Base-by-base conservation (phyloP, 345 rosid species). In the Corchorus capsularis region DNA sequence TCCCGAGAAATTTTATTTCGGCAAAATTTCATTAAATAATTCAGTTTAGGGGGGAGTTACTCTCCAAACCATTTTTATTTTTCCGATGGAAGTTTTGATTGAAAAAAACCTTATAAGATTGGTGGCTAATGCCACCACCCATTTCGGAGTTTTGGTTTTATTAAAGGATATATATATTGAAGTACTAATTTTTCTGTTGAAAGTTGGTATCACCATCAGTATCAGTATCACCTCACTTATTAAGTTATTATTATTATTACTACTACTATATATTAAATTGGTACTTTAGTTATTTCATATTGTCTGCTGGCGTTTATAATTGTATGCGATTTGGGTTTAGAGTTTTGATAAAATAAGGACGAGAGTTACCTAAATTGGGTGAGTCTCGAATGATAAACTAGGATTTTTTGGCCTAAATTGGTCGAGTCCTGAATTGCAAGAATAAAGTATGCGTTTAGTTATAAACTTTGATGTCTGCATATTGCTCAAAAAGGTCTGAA, bases 1-100 rank as follows among this genome's bases (percentile, higher is more conserved):
- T 46, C 52, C 5, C 12, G 85, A 83, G 81, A 72, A 49, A 78
- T 74, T 76, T 27, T 82, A 63, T 72, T 39, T 72, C 72, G 79
- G 85, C 80, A 20, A 77, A 77, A 16, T 76, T 83, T 63, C 60
- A 67, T 79, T 64, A 70, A 83, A 88, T 85, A 83, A 89, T 86
- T 82, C 79, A 79, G 69, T 60, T 76, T 80, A 72, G 49, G 63
- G 55, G 86, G 79, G 77, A 68, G 57, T 69, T 52, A 8, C 72
- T 73, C 81, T 80, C 84, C 16, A 73, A 62, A 73, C 69, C 16
- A 34, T 73, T 66, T 60, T 63, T 76, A 57, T 45, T 71, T 27
- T 56, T 72, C 53, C 57, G 34, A 37, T 75, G 59, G 46, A 73
- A 46, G 67, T 73, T 73, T 61, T 47, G 68, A 16, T 60, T 73